These are phyloP conservation scores for Ambispora gerdemannii DNA, from an alignment of 192 early-diverging fungal species.

Conservation along the genomic window DNA sequence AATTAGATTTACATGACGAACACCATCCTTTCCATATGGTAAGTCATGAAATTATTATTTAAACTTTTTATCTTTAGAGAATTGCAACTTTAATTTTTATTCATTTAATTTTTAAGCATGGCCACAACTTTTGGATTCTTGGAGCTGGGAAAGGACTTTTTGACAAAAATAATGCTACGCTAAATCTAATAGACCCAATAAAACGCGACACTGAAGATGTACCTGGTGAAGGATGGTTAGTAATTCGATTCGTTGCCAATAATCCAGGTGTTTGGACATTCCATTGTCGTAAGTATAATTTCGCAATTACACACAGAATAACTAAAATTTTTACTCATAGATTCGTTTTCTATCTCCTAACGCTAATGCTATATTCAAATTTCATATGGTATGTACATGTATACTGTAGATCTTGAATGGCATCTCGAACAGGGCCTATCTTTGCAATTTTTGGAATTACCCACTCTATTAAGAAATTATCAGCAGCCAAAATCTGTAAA, in stretches of 20 bases:
- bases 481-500: background rate
- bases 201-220: slow-evolving; percentile 41
- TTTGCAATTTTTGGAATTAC: slow-evolving; percentile 56
- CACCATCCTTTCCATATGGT: slow-evolving; percentile 41
- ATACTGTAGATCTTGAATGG: slow-evolving; percentile 48
- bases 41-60: slow-evolving; percentile 5
- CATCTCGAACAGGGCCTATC: slow-evolving; percentile 58
- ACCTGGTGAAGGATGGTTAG: slow-evolving; percentile 35
- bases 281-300: slow-evolving; percentile 70
- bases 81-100: too few relatives aligned
- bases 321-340: slow-evolving; percentile 5
- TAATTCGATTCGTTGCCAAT: slow-evolving; percentile 73
- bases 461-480: slow-evolving; percentile 45
- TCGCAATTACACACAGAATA: background rate
- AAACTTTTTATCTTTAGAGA: too few relatives aligned
- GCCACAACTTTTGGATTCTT: slow-evolving; percentile 45
- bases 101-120: slow-evolving; percentile 45
- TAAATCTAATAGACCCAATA: slow-evolving; percentile 36
- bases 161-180: slow-evolving; percentile 25
- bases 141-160: slow-evolving; percentile 38
- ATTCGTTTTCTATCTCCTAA: slow-evolving; percentile 37
- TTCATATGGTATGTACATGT: too few relatives aligned
- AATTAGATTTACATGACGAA: slow-evolving; percentile 33
- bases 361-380: too few relatives aligned
- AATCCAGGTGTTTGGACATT: slow-evolving; percentile 82